These are phyloP conservation scores for Primulina tabacum DNA, from an alignment of 257 asterid species.

Conservation along the genomic window DNA sequence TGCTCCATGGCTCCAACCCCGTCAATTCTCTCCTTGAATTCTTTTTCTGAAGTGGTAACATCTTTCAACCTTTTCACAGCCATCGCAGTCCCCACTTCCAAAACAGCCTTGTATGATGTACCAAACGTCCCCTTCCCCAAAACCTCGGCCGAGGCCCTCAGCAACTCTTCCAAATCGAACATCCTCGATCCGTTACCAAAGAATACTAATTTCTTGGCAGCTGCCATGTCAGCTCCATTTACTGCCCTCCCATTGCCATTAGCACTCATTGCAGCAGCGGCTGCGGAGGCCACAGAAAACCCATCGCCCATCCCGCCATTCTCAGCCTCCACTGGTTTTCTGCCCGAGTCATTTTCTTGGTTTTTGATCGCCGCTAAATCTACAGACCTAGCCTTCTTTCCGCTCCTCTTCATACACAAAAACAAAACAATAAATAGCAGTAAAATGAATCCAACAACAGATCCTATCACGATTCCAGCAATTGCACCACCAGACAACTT, in stretches of 20 bases:
- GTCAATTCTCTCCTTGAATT: constrained; percentile 39
- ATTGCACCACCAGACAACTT: constrained; percentile 72
- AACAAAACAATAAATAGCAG: constrained; percentile 48
- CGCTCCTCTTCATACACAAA: constrained; percentile 60
- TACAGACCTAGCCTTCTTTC: constrained; percentile 48
- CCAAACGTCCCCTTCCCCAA: constrained; percentile 47
- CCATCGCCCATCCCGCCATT: constrained; percentile 40
- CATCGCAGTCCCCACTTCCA: constrained; percentile 38
- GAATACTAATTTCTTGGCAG: constrained; percentile 33
- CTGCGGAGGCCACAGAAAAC: constrained; percentile 37
- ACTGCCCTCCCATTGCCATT: constrained; percentile 29
- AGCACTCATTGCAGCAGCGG: constrained; percentile 40
- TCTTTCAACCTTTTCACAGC: constrained; percentile 46
- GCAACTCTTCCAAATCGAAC: constrained; percentile 44
- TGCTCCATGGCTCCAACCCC: constrained; percentile 38
- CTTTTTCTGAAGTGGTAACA: constrained; percentile 35
- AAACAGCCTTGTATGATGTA: constrained; percentile 40
- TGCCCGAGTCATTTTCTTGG: constrained; percentile 43
- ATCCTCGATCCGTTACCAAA: constrained; percentile 25
- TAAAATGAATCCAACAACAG: constrained; percentile 51
- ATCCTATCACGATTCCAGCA: constrained; percentile 80
- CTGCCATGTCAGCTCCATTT: constrained; percentile 11
- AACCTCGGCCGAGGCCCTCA: constrained; percentile 48
- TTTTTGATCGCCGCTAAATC: constrained; percentile 49
- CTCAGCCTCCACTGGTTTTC: constrained; percentile 43